phyloP scores from a whole-genome alignment of 176 grass and related monocot genomes.

The Saccharum spontaneum region DNA sequence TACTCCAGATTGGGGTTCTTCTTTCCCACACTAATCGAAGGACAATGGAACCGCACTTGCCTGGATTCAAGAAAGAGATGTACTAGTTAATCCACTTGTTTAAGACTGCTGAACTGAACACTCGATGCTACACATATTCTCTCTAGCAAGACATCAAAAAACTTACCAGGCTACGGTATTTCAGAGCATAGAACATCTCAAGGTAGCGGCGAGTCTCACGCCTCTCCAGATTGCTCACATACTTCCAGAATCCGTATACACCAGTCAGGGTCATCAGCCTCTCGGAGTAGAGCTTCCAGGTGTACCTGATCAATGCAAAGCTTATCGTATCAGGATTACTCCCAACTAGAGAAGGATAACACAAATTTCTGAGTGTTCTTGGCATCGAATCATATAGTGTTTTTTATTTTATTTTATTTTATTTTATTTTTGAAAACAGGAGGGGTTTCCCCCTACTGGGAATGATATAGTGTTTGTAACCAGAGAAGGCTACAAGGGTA shows the following conservation, averaged over 20 bases:
- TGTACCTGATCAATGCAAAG: slow-evolving; percentile 59
- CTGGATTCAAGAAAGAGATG: slow-evolving; percentile 23
- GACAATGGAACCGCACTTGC: slow-evolving; percentile 57
- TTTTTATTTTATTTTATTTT: no score
- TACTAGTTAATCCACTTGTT: neutral
- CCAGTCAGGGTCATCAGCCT: slow-evolving; percentile 97
- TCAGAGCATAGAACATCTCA: slow-evolving; percentile 98
- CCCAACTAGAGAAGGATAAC: neutral
- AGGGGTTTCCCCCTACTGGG: no score
- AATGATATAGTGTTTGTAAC: neutral
- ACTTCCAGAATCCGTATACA: slow-evolving; percentile 98
- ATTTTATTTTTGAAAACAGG: no score
- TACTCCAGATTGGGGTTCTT: neutral
- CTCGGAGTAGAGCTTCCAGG: slow-evolving; percentile 99
- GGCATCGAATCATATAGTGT: neutral
- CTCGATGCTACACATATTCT: neutral
- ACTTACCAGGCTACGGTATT: slow-evolving; percentile 84
- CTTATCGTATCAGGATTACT: slow-evolving; percentile 5
- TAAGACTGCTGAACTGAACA: neutral
- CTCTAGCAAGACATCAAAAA: neutral
- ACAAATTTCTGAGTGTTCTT: neutral
- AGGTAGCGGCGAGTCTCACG: slow-evolving; percentile 89
- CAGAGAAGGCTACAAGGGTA: neutral
- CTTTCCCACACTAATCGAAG: slow-evolving; percentile 23
- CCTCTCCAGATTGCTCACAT: slow-evolving; percentile 91